Evolutionary conservation across 2,329 filamentous ascomycete species (phyloP), one percentile per base, ranked within the genome.

Genomic region (Paraphoma chrysanthemicola): DNA sequence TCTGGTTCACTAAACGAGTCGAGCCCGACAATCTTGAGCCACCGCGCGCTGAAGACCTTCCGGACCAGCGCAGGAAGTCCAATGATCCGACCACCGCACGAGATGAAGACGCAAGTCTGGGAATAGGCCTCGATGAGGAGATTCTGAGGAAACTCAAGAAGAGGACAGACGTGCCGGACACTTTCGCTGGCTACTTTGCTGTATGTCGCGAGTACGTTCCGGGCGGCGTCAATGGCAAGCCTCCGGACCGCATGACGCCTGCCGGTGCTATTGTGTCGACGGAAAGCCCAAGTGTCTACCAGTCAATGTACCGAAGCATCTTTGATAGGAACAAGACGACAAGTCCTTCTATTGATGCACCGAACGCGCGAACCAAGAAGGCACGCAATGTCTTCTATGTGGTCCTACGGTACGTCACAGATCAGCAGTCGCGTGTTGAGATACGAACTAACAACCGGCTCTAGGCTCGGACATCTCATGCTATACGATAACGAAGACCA

Each of bases 401-500:
- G 48, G 92, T 97, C 46, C 77, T 97, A 57, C 89, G 93, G 90
- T 94, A 82, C 60, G 82, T 76, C 42, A 29, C 11, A 17, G 23
- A 12, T 17, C 16, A 23, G 11, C 9, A 12, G 17, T 33, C 4
- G 11, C 2, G 30, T 4, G 12, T 1, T 9, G 10, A 14, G 10
- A 31, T 17, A 48, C 48, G 63, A 70, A 50, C 71, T 18, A 23
- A 8, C 10, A 52, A 17, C 9, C n/a, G 49, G 16, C 28, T 17
- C 17, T 17, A 74, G 70, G 33, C 66, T 97, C 77, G 93, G 94
- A 38, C 93, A 98, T 74, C 81, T 99, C 48, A 97, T 99, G 92
- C 87, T 99, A 9, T 99, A 97, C 77, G 95, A 99, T 74, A 93
- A 98, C 71, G 88, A 92, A 51, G 92, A 96, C 66, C 93, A 98